phyloP scores from a whole-genome alignment of 805 yeast genomes.

The Soucietia sequanensis region DNA sequence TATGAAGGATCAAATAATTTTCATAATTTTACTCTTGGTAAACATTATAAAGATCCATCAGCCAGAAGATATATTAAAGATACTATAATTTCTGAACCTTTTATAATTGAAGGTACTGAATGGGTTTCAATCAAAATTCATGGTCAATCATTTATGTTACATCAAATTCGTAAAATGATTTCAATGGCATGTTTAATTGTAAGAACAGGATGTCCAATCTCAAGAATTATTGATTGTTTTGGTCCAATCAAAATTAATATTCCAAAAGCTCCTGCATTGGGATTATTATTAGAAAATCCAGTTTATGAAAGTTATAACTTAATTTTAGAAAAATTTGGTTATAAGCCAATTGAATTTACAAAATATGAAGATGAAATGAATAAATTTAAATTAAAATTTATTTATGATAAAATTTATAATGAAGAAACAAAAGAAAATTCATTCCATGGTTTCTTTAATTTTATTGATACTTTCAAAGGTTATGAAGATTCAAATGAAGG shows the following conservation, averaged over 20 bases:
- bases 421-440: slow-evolving; percentile 88
- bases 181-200: slow-evolving; percentile 88
- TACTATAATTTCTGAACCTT: slow-evolving; percentile 80
- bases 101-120: slow-evolving; percentile 88
- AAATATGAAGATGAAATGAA: slow-evolving; percentile 70
- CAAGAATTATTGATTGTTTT: slow-evolving; percentile 76
- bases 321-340: slow-evolving; percentile 70
- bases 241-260: slow-evolving; percentile 73
- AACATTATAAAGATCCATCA: slow-evolving; percentile 77
- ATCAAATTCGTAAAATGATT: slow-evolving; percentile 97
- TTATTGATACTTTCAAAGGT: slow-evolving; percentile 73
- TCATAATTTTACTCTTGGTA: slow-evolving; percentile 86
- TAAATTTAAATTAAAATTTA: slow-evolving; percentile 80
- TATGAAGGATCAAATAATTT: slow-evolving; percentile 91
- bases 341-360: slow-evolving; percentile 68
- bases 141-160: slow-evolving; percentile 98
- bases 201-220: slow-evolving; percentile 80
- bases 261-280: slow-evolving; percentile 97
- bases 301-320: slow-evolving; percentile 84
- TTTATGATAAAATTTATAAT: slow-evolving; percentile 87
- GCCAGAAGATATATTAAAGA: slow-evolving; percentile 80
- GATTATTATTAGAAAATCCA: slow-evolving; percentile 85
- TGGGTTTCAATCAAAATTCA: slow-evolving; percentile 96
- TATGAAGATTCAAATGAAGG: slow-evolving; percentile 42
- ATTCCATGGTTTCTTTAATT: slow-evolving; percentile 87